Base-by-base conservation (phyloP, 192 early-diverging fungal species). In the Backusella circina region DNA sequence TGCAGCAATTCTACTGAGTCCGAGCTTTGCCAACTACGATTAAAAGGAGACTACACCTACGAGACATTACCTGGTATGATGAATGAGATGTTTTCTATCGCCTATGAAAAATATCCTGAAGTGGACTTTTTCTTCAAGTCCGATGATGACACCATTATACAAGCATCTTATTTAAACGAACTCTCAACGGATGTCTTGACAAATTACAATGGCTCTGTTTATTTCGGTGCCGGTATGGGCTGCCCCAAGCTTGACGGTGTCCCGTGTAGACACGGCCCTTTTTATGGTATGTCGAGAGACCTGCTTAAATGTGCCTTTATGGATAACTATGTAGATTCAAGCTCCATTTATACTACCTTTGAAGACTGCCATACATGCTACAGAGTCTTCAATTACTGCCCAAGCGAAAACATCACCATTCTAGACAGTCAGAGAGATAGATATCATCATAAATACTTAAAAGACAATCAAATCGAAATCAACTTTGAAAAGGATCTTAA, bases 151-250 rank as follows among this genome's bases (percentile, higher is more conserved):
- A 61, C 54, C 3, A 61, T 61, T 61, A 61, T 61, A 61, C 54
- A 61, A 61, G 54, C 54, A 61, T 61, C 54, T 13, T 61, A 61
- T 61, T 61, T 61, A 61, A 61, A 30, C 26, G 54, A 61, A 28
- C 54, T 61, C 54, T 61, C 54, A 61, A 61, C 23, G 12, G 54
- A 61, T 7, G 54, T 61, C 26, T 4, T 61, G 12, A 61, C 54
- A 28, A 61, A 26, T 28, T 61, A 61, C 26, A 61, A 61, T 28
- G 10, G 23, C 10, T 61, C 54, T 28, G 54, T 61, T 23, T 61
- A 61, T 28, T 61, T 61, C 54, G 54, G 54, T 61, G 54, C 54
- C 9, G 54, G 54, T 61, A 61, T 61, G 54, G 54, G 54, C 54
- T 61, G 54, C 26, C 54, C 54, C 12, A 12, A 8, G 2, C 21